Evolutionary conservation across 1,139 yeast genomes (phyloP).

Genomic region (Saccharomyces hybrid): DNA sequence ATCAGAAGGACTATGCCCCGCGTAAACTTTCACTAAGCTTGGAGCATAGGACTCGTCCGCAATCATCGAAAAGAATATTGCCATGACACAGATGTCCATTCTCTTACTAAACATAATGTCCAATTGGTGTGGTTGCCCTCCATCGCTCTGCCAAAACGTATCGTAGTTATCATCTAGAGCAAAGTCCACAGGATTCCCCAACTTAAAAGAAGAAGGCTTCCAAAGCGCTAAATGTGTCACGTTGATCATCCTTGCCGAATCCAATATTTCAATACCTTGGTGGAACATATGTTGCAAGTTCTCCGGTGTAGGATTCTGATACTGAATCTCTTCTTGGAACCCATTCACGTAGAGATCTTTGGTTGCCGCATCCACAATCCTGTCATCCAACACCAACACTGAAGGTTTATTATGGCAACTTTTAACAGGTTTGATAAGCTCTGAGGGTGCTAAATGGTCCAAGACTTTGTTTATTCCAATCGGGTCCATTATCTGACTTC

Average conservation of each 20-base stretch:
- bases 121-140: constrained; percentile 80
- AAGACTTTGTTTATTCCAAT: not conserved
- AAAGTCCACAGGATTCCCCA: constrained; percentile 62
- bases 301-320: constrained; percentile 11
- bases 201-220: constrained; percentile 72
- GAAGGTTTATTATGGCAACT: constrained; percentile 1
- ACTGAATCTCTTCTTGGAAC: constrained; percentile 10
- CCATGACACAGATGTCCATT: constrained; percentile 61
- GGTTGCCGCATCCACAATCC: constrained; percentile 8
- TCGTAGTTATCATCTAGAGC: constrained; percentile 69
- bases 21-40: constrained; percentile 54
- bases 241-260: constrained; percentile 39
- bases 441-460: constrained; percentile 13
- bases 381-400: constrained; percentile 15
- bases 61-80: constrained; percentile 55
- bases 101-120: constrained; percentile 76
- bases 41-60: constrained; percentile 94
- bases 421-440: constrained; percentile 10
- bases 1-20: constrained; percentile 86
- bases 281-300: constrained; percentile 13
- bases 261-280: constrained; percentile 20
- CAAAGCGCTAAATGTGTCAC: constrained; percentile 78
- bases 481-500: constrained; percentile 1
- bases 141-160: constrained; percentile 93
- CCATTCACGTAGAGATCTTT: constrained; percentile 16